phyloP scores from a whole-genome alignment of 2,329 filamentous ascomycete species.

The Arthrobotrys conoides region DNA sequence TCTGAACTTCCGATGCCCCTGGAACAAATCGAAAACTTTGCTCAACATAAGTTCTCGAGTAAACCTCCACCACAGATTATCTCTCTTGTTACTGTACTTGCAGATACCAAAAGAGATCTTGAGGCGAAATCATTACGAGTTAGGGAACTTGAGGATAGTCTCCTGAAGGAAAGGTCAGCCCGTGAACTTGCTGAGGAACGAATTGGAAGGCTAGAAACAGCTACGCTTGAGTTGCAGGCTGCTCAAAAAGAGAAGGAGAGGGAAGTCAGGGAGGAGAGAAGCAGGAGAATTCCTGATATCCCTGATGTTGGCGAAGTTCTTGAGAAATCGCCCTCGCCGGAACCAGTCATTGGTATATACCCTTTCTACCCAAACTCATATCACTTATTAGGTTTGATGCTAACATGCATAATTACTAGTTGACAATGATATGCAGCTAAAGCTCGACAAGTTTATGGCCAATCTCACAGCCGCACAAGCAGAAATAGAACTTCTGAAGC shows the following conservation, averaged over 20 bases:
- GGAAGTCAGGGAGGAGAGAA: slow-evolving; percentile 10
- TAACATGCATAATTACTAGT: slow-evolving; percentile 38
- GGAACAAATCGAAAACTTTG: slow-evolving; percentile 71
- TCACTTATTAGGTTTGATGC: not conserved
- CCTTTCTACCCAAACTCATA: not conserved
- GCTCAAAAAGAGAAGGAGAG: slow-evolving; percentile 66
- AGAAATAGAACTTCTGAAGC: slow-evolving; percentile 44
- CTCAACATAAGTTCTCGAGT: slow-evolving; percentile 67
- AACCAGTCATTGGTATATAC: slow-evolving; percentile 65
- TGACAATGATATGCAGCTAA: slow-evolving; percentile 57
- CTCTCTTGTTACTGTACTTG: slow-evolving; percentile 86
- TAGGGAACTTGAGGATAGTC: slow-evolving; percentile 82
- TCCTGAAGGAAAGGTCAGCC: slow-evolving; percentile 84
- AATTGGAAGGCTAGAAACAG: slow-evolving; percentile 72
- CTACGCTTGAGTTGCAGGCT: slow-evolving; percentile 77
- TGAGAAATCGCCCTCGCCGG: slow-evolving; percentile 65
- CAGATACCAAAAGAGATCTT: slow-evolving; percentile 86
- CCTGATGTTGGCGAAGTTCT: slow-evolving; percentile 62
- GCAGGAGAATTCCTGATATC: slow-evolving; percentile 50
- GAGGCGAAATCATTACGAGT: slow-evolving; percentile 85
- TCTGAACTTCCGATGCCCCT: slow-evolving; percentile 71
- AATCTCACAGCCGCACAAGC: slow-evolving; percentile 46
- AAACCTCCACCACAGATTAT: slow-evolving; percentile 81
- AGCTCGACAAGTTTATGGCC: slow-evolving; percentile 54
- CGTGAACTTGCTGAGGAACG: slow-evolving; percentile 81